Base-by-base conservation (phyloP, 345 rosid species). In the Salix caprea region DNA sequence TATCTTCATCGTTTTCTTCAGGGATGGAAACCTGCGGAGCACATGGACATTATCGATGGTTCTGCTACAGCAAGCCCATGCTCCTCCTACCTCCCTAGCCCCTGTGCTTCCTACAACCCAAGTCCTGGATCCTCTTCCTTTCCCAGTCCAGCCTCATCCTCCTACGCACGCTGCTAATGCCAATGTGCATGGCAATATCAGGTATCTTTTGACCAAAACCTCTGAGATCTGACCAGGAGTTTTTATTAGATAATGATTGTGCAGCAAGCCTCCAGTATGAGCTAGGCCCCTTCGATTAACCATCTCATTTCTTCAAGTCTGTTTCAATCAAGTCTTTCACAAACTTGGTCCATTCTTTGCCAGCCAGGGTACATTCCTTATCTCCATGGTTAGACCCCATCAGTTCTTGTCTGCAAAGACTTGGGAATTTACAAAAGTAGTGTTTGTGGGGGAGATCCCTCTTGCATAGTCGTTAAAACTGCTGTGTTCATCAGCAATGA, bases 21-120 rank as follows among this genome's bases (percentile, higher is more conserved):
- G 99, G 99, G 98, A 67, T 87, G 89, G 88, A 94, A 86, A 83
- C 97, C 98, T 19, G 80, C 82, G 69, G 98, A 91, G 79, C 91
- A 82, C 65, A 88, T 87, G 87, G 97, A 94, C 74, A 69, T 89
- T 52, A 85, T 81, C 67, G 92, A 91, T 18, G 89, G 90, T 61
- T 96, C 98, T 66, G 90, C 96, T 74, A 81, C 91, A 6, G 91
- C 85, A 44, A 94, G 97, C 61, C 97, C 94, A 0, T 90, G 93
- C 78, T 88, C 97, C 26, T 95, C 99, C 4, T 90, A 90, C 89
- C 89, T 90, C 74, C 97, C 91, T 19, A 93, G 94, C 68, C 91
- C 94, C 6, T 81, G 89, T 71, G 91, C 94, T 13, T 91, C 97
- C 28, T 92, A 92, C 81, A 91, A 92, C 74, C 96, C 92, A 15